Evolutionary conservation across 2,329 filamentous ascomycete species (phyloP).

Genomic region (Fusarium domesticum): DNA sequence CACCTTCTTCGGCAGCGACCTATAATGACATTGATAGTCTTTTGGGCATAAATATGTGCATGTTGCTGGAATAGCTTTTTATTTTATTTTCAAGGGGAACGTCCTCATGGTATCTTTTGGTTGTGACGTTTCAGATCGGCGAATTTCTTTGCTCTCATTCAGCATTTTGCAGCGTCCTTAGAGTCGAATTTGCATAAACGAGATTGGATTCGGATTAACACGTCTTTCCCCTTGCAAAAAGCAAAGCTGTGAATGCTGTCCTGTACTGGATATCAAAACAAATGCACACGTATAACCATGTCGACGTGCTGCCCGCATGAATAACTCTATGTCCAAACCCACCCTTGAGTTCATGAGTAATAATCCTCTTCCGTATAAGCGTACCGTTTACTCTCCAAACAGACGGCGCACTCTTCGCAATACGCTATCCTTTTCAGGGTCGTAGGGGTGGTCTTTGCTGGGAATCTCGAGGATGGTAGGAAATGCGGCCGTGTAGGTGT

Average conservation of each 20-base stretch:
- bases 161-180: constrained; percentile 24
- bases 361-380: constrained; percentile 2
- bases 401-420: constrained; percentile 73
- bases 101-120: constrained; percentile 15
- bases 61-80: constrained; percentile 13
- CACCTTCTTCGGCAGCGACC: constrained; percentile 41
- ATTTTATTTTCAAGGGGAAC: constrained; percentile 7
- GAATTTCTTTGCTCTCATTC: constrained; percentile 19
- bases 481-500: constrained; percentile 90
- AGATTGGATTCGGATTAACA: constrained; percentile 6
- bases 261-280: neutral
- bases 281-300: neutral
- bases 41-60: constrained; percentile 5
- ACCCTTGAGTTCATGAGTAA: constrained; percentile 6
- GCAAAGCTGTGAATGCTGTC: neutral
- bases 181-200: constrained; percentile 22
- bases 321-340: neutral
- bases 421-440: constrained; percentile 98
- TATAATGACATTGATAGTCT: constrained; percentile 30
- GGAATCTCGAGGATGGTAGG: constrained; percentile 96
- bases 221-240: neutral
- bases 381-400: constrained; percentile 60
- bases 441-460: constrained; percentile 98
- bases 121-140: constrained; percentile 18
- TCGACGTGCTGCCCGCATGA: neutral